These are phyloP conservation scores for Mycena leptocephala DNA, from an alignment of 768 basidiomycete species.

Conservation along the genomic window DNA sequence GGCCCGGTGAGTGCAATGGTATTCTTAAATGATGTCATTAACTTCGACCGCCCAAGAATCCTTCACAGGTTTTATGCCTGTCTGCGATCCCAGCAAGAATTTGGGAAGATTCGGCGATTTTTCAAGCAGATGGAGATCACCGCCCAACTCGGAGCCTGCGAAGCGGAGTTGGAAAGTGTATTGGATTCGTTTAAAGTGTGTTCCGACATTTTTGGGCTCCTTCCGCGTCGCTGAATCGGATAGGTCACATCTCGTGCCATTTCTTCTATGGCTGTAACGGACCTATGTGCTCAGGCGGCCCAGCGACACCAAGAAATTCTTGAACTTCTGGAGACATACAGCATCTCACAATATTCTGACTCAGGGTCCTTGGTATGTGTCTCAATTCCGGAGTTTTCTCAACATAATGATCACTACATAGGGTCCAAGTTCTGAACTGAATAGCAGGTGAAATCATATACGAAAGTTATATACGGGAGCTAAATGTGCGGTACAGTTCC, in stretches of 20 bases:
- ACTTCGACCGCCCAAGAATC: neutral
- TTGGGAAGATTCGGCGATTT: neutral
- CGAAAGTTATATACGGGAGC: neutral
- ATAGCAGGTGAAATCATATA: neutral
- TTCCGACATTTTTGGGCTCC: neutral
- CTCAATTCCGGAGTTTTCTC: neutral
- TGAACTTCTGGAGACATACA: neutral
- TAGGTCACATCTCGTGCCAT: neutral
- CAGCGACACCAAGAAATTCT: neutral
- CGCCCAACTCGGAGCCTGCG: neutral
- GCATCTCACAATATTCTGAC: neutral
- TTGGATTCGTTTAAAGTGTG: neutral
- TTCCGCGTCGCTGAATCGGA: no score
- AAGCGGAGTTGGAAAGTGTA: neutral
- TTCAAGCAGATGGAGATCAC: neutral
- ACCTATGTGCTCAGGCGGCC: neutral
- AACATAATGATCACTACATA: neutral
- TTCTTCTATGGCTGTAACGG: neutral
- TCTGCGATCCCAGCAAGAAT: neutral
- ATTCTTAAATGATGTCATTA: neutral
- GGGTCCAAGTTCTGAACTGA: neutral
- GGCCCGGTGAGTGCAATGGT: neutral
- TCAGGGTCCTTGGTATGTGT: neutral
- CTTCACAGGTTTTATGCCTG: neutral
- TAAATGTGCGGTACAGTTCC: neutral